Conservation (phyloP, 495 filamentous ascomycete genomes). For the Trichoderma gamsii region DNA sequence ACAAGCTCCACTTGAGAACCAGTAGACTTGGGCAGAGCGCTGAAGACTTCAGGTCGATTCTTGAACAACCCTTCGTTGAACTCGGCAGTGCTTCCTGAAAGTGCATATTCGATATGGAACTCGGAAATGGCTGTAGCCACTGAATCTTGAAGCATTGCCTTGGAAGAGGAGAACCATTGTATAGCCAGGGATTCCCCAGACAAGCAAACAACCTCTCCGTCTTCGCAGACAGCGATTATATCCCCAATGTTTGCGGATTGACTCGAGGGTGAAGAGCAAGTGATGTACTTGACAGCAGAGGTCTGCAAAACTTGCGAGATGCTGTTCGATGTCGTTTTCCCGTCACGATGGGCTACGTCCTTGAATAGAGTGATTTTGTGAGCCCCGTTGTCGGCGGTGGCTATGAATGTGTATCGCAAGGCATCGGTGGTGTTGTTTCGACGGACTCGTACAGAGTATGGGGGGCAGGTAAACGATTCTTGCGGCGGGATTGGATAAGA, state of each 20-base stretch:
- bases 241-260: conserved; percentile 23
- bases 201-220: conserved; percentile 35
- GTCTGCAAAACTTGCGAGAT: background rate
- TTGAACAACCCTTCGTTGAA: conserved; percentile 18
- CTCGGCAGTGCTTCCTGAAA: conserved; percentile 20
- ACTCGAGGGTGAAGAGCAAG: conserved; percentile 14
- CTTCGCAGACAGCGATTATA: conserved; percentile 33
- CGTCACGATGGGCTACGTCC: conserved; percentile 57
- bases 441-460: conserved; percentile 66
- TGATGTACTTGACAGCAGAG: conserved; percentile 17
- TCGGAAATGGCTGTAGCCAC: conserved; percentile 22
- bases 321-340: conserved; percentile 42
- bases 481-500: conserved; percentile 83
- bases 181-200: conserved; percentile 36
- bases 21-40: conserved; percentile 19
- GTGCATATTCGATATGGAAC: conserved; percentile 37
- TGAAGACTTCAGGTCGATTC: conserved; percentile 13
- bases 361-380: conserved; percentile 47
- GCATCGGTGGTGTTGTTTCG: conserved; percentile 43
- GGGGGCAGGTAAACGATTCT: conserved; percentile 67
- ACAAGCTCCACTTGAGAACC: conserved; percentile 43
- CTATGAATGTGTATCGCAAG: conserved; percentile 66
- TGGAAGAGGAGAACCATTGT: conserved; percentile 33
- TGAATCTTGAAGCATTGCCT: conserved; percentile 34
- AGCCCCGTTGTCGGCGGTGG: conserved; percentile 33